A percentile compares a stretch with the other conserved stretches of the same genome.
These are phyloP conservation scores for Fragaria vesca DNA, from an alignment of 306 rosid species.

Conservation along the genomic window DNA sequence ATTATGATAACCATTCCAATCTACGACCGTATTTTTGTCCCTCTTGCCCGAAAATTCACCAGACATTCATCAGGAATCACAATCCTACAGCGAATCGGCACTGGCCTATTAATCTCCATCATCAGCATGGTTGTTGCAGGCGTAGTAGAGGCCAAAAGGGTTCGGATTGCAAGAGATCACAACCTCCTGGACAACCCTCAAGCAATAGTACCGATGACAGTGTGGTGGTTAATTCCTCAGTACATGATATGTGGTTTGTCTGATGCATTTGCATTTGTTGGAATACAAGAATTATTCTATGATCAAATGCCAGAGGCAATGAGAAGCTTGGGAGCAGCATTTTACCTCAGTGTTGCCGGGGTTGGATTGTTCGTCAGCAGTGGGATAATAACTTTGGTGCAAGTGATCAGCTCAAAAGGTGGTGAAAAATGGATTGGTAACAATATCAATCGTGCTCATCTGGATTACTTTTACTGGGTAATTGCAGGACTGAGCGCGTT, in stretches of 20 bases:
- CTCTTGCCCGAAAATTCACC: conserved; percentile 41
- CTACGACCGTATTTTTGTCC: conserved; percentile 57
- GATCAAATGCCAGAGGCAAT: conserved; percentile 64
- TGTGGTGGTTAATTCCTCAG: conserved; percentile 89
- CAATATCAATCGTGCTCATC: conserved; percentile 60
- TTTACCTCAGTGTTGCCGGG: conserved; percentile 52
- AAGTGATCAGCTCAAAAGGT: conserved; percentile 25
- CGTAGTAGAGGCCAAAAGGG: conserved; percentile 56
- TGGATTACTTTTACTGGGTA: conserved; percentile 61
- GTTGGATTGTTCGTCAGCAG: conserved; percentile 55
- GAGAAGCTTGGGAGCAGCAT: conserved; percentile 83
- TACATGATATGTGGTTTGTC: conserved; percentile 51
- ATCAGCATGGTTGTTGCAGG: conserved; percentile 57
- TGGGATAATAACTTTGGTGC: conserved; percentile 39
- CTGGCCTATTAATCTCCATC: conserved; percentile 57
- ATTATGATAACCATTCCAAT: conserved; percentile 40
- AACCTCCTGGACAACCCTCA: conserved; percentile 44
- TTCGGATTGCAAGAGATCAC: conserved; percentile 33
- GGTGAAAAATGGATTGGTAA: conserved; percentile 56
- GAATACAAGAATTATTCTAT: conserved; percentile 67
- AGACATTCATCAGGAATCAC: conserved; percentile 59
- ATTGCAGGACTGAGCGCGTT: conserved; percentile 58
- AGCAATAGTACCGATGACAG: conserved; percentile 52
- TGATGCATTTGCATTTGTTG: conserved; percentile 56
- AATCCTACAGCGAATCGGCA: conserved; percentile 59